phyloP scores from a whole-genome alignment of 352 stramenopile genomes.

The Saprolegnia parasitica region DNA sequence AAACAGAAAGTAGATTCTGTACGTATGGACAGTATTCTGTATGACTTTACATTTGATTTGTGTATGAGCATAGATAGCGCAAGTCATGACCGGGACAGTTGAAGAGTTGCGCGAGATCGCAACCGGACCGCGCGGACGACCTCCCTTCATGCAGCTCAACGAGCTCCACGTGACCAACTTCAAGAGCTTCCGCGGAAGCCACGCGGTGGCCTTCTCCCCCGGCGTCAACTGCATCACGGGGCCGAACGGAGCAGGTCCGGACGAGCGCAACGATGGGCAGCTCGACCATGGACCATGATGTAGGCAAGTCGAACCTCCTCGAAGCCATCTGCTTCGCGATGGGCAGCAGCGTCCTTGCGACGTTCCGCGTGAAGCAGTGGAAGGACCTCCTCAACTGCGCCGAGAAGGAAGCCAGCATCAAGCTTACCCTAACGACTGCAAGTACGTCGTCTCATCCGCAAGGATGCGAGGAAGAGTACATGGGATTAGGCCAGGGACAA shows the following conservation, averaged over 20 bases:
- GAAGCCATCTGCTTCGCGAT: slow-evolving; percentile 49
- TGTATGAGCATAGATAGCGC: too few species aligned
- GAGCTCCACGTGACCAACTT: slow-evolving; percentile 33
- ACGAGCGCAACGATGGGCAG: not conserved
- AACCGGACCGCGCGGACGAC: not conserved
- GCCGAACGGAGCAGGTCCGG: slow-evolving; percentile 32
- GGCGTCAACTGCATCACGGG: slow-evolving; percentile 45
- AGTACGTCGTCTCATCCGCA: not conserved
- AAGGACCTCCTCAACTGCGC: slow-evolving; percentile 36
- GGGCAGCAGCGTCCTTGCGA: slow-evolving; percentile 34
- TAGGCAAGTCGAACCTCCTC: slow-evolving; percentile 47
- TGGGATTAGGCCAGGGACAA: slow-evolving; percentile 31
- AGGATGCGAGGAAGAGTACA: slow-evolving; percentile 1
- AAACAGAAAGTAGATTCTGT: too few species aligned
- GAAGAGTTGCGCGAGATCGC: too few species aligned
- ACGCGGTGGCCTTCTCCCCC: slow-evolving; percentile 34
- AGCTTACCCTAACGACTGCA: slow-evolving; percentile 29
- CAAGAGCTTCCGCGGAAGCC: slow-evolving; percentile 39
- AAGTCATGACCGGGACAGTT: too few species aligned
- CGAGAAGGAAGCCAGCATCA: slow-evolving; percentile 12
- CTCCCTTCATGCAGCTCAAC: not conserved
- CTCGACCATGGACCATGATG: not conserved
- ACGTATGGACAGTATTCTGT: too few species aligned
- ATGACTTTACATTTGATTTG: too few species aligned
- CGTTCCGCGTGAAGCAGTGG: slow-evolving; percentile 36